These are phyloP conservation scores for Colletotrichum musicola DNA, from an alignment of 2,329 filamentous ascomycete species.

Conservation along the genomic window DNA sequence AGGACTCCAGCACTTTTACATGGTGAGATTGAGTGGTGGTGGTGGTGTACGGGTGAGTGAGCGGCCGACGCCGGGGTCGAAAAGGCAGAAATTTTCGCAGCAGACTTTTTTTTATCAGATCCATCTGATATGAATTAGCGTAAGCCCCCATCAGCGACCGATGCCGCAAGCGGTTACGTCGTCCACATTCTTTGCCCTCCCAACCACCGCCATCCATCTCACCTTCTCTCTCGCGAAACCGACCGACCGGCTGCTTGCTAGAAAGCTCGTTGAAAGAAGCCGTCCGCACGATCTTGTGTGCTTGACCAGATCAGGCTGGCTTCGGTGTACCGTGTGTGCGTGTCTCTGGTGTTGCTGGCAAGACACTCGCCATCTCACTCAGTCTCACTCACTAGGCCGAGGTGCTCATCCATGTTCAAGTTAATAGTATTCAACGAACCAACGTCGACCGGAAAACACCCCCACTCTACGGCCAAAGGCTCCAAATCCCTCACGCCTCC, in stretches of 20 bases:
- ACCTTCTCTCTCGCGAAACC: not conserved
- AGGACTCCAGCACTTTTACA: no score
- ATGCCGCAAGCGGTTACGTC: slow-evolving; percentile 26
- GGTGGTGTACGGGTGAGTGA: not conserved
- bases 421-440: not conserved
- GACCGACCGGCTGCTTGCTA: not conserved
- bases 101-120: slow-evolving; percentile 38
- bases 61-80: not conserved
- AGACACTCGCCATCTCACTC: not conserved
- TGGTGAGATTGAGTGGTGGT: not conserved
- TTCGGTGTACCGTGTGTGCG: not conserved
- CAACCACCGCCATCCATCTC: slow-evolving; percentile 14
- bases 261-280: not conserved
- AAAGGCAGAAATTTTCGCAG: not conserved
- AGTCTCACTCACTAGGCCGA: no score
- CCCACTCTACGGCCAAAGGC: slow-evolving; percentile 9
- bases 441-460: not conserved
- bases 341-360: not conserved
- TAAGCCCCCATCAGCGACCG: slow-evolving; percentile 14
- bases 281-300: not conserved
- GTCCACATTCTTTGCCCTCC: slow-evolving; percentile 17
- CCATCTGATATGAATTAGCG: slow-evolving; percentile 39
- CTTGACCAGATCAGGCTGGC: no score
- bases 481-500: slow-evolving; percentile 29
- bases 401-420: no score